A percentile compares a stretch with the other conserved stretches of the same genome.
phyloP scores from a whole-genome alignment of 345 rosid genomes.

The Murraya koenigii region DNA sequence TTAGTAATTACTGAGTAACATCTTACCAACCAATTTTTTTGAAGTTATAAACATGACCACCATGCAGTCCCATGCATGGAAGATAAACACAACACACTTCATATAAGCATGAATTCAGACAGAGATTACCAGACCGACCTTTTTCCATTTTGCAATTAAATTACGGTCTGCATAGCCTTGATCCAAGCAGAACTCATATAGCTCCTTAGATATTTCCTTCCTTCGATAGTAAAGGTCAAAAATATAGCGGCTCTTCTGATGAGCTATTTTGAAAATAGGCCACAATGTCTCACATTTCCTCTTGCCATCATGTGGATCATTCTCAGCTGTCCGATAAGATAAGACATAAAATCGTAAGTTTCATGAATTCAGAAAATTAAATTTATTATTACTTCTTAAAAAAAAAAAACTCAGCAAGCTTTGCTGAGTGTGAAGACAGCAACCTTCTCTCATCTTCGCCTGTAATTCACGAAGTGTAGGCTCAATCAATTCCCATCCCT shows the following conservation, averaged over 20 bases:
- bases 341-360: not conserved
- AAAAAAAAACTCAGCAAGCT: not conserved
- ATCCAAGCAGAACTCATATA: constrained; percentile 77
- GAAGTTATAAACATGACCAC: too few species aligned
- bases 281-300: constrained; percentile 78
- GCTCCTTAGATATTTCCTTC: constrained; percentile 72
- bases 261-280: constrained; percentile 81
- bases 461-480: not conserved
- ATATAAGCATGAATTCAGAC: not conserved
- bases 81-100: not conserved
- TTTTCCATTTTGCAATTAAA: constrained; percentile 78
- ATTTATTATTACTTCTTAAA: not conserved
- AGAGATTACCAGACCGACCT: constrained; percentile 27
- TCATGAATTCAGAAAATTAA: not conserved
- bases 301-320: constrained; percentile 76
- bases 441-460: constrained; percentile 54
- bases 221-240: constrained; percentile 66
- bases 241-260: constrained; percentile 75
- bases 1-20: too few species aligned
- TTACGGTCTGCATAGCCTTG: constrained; percentile 68
- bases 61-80: not conserved
- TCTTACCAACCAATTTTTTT: not conserved
- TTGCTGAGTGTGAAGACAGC: not conserved
- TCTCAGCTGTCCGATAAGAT: constrained; percentile 54
- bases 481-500: constrained; percentile 85